Evolutionary conservation across 1,139 yeast genomes (phyloP).

Genomic region (Meyerozyma elateridarum): DNA sequence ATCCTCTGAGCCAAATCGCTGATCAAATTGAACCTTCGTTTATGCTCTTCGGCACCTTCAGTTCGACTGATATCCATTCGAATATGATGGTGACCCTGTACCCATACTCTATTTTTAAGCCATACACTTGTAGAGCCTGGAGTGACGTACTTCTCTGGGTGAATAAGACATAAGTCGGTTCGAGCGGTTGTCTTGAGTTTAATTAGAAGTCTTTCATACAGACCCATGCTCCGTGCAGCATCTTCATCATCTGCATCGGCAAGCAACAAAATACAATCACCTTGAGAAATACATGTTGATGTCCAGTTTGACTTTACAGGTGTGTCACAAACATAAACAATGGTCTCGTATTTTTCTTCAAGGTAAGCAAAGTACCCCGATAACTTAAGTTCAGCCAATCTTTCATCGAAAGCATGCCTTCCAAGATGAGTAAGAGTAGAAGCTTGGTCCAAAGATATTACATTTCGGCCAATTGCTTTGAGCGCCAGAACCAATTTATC

Average conservation of each 20-base stretch:
- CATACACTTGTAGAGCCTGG: slow-evolving; percentile 85
- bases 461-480: slow-evolving; percentile 66
- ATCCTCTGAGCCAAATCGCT: slow-evolving; percentile 37
- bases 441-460: slow-evolving; percentile 77
- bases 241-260: slow-evolving; percentile 66
- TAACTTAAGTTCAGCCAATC: slow-evolving; percentile 73
- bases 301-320: slow-evolving; percentile 87
- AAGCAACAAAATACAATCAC: slow-evolving; percentile 75
- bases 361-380: slow-evolving; percentile 87
- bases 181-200: slow-evolving; percentile 81
- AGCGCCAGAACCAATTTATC: slow-evolving; percentile 65
- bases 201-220: slow-evolving; percentile 71
- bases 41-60: slow-evolving; percentile 13
- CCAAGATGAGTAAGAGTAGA: slow-evolving; percentile 79
- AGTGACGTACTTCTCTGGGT: slow-evolving; percentile 73
- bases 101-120: slow-evolving; percentile 85
- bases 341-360: slow-evolving; percentile 84
- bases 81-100: slow-evolving; percentile 88
- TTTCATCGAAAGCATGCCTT: slow-evolving; percentile 84
- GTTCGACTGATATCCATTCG: slow-evolving; percentile 45
- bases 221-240: slow-evolving; percentile 71
- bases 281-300: slow-evolving; percentile 86
- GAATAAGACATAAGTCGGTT: slow-evolving; percentile 80
- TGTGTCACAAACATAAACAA: slow-evolving; percentile 85
- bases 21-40: slow-evolving; percentile 21